Base-by-base conservation (phyloP, 306 rosid genomes). In the Vigna trinervia region DNA sequence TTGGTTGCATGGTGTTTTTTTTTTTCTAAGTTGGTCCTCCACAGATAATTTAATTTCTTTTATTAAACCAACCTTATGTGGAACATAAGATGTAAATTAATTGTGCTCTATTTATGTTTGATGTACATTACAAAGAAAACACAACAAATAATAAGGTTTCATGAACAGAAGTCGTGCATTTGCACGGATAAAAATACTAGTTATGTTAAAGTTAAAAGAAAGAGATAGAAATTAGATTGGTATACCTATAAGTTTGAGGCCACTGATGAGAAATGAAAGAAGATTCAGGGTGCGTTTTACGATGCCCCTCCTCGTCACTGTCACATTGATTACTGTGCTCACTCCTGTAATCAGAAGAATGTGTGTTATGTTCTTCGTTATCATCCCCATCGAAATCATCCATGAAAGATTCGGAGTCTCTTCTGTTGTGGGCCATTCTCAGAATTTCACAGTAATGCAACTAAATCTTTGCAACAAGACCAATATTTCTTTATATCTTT, bases 191-290 rank as follows among this genome's bases (percentile, higher is more conserved):
- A 22, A 22, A 22, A 22, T 22, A 22, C 22, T 22, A 22, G 9
- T 28, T 20, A 74, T 26, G 2, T 15, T 77, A 0, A 69, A 57
- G 17, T 39, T 7, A 4, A 4, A 66, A 12, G 43, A 39, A 52
- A 26, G 11, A 41, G 12, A 46, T 5, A 34, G 1, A 38, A 7
- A 51, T 7, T 68, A 20, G 38, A 32, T n/a, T 58, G 12, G 5
- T 30, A 30, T 56, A 93, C 98, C 71, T 85, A 87, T 80, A 93
- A 91, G 89, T 93, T 82, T 80, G 93, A 14, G 98, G 98, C 98
- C 98, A 93, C 75, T 70, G 84, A 3, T 84, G 90, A 77, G 98
- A 88, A 67, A 45, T 12, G 50, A 80, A 32, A 76, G 86, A 87
- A 79, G 88, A 75, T 34, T 20, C 22, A 36, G 63, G 64, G 50